phyloP scores from a whole-genome alignment of 2,329 filamentous ascomycete genomes.

The Talaromyces sp. region DNA sequence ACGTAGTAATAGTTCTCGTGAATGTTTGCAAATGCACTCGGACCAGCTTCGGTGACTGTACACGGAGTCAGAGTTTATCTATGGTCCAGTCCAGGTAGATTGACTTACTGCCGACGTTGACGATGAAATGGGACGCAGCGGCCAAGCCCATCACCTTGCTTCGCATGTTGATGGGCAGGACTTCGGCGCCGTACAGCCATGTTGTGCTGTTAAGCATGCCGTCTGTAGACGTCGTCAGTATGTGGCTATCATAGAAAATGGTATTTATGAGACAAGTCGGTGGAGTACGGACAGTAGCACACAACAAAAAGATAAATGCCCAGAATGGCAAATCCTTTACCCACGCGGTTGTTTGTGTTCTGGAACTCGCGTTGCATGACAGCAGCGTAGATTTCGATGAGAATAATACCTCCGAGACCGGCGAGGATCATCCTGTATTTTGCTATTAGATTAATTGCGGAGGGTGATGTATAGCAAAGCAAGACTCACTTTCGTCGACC shows the following conservation, averaged over 20 bases:
- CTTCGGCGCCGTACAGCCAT: constrained; percentile 55
- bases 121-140: constrained; percentile 52
- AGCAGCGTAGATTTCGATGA: constrained; percentile 58
- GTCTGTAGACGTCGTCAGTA: constrained; percentile 29
- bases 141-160: constrained; percentile 56
- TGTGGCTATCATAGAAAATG: too few species aligned
- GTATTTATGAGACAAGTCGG: neutral
- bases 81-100: neutral
- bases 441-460: neutral
- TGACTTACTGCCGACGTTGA: constrained; percentile 49
- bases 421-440: constrained; percentile 52
- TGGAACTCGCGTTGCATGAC: constrained; percentile 58
- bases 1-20: constrained; percentile 60
- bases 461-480: neutral
- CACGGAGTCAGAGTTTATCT: neutral
- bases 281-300: constrained; percentile 45
- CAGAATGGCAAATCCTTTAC: constrained; percentile 58
- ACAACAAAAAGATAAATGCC: constrained; percentile 59
- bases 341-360: constrained; percentile 51
- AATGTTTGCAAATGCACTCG: constrained; percentile 55
- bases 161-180: constrained; percentile 51
- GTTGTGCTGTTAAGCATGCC: constrained; percentile 54
- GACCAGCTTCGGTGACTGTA: constrained; percentile 52
- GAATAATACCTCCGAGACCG: constrained; percentile 50
- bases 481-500: constrained; percentile 50